These are phyloP conservation scores for Eutypella sp. DNA, from an alignment of 2,329 filamentous ascomycete species.

Conservation along the genomic window DNA sequence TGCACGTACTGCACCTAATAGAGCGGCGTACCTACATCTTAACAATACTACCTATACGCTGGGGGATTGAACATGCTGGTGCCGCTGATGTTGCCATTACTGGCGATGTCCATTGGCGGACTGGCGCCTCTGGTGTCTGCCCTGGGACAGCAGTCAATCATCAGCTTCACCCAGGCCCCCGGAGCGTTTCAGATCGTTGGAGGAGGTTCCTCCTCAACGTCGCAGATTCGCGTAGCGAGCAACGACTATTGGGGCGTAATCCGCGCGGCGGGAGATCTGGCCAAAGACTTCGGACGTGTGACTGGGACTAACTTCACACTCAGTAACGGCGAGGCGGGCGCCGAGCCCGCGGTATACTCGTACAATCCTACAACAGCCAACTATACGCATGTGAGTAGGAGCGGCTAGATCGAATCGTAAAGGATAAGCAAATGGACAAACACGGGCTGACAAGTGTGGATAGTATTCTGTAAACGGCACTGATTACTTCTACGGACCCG, in stretches of 20 bases:
- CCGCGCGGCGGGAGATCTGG: slow-evolving; percentile 62
- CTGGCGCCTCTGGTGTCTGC: slow-evolving; percentile 10
- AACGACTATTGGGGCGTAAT: slow-evolving; percentile 65
- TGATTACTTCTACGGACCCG: slow-evolving; percentile 39
- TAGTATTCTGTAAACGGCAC: slow-evolving; percentile 40
- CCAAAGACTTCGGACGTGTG: slow-evolving; percentile 65
- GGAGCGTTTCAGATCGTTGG: slow-evolving; percentile 22
- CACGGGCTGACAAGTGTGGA: neutral
- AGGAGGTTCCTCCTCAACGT: slow-evolving; percentile 19
- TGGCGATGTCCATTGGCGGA: slow-evolving; percentile 4
- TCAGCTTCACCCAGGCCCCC: slow-evolving; percentile 18
- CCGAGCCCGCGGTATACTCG: slow-evolving; percentile 33
- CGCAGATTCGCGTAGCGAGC: slow-evolving; percentile 46
- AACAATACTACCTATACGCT: neutral
- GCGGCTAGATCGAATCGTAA: neutral
- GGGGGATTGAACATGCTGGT: neutral
- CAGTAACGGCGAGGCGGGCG: slow-evolving; percentile 39
- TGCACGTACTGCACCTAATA: too few species aligned
- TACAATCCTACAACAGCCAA: slow-evolving; percentile 41
- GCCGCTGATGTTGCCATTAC: neutral
- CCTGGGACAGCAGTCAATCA: slow-evolving; percentile 24
- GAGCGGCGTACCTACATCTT: neutral
- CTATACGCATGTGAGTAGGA: slow-evolving; percentile 38
- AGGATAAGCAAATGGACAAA: neutral
- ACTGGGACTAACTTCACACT: slow-evolving; percentile 60